These are phyloP conservation scores for Ceratobasidium sp. DNA, from an alignment of 1,284 basidiomycete genomes.

Conservation along the genomic window DNA sequence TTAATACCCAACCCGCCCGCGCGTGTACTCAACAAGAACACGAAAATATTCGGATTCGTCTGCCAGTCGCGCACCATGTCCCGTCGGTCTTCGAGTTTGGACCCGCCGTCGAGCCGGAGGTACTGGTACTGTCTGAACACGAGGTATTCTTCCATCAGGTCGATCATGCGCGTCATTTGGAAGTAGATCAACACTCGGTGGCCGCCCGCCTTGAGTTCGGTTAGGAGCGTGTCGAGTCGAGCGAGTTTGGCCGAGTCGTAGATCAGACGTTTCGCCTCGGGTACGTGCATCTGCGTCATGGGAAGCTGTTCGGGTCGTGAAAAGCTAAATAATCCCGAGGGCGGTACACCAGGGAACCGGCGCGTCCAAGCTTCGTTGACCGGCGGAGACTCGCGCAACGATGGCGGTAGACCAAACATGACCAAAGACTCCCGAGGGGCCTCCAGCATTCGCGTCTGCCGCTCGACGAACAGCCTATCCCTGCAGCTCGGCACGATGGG, in stretches of 20 bases:
- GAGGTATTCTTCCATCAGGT: constrained; percentile 98
- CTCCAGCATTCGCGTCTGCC: constrained; percentile 69
- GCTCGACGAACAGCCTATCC: constrained; percentile 84
- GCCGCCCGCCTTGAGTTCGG: constrained; percentile 92
- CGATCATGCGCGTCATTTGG: constrained; percentile 99
- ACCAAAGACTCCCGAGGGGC: constrained; percentile 79
- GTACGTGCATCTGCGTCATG: constrained; percentile 88
- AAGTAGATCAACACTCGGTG: constrained; percentile 98
- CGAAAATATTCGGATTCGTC: constrained; percentile 94
- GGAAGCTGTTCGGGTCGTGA: constrained; percentile 86
- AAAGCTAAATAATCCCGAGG: constrained; percentile 75
- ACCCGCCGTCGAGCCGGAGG: constrained; percentile 93
- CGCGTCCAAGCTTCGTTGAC: constrained; percentile 67
- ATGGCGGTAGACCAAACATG: constrained; percentile 87
- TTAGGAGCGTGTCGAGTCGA: constrained; percentile 87
- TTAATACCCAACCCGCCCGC: constrained; percentile 99
- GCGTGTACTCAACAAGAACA: constrained; percentile 92
- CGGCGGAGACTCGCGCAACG: constrained; percentile 72
- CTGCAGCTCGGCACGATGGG: constrained; percentile 80
- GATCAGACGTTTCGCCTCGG: constrained; percentile 94
- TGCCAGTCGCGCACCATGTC: constrained; percentile 99
- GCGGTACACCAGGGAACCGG: constrained; percentile 73
- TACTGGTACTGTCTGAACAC: constrained; percentile 99
- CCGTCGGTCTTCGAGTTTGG: constrained; percentile 94
- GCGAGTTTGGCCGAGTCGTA: constrained; percentile 98